phyloP scores from a whole-genome alignment of 768 basidiomycete genomes.

The Tricholomella constricta region DNA sequence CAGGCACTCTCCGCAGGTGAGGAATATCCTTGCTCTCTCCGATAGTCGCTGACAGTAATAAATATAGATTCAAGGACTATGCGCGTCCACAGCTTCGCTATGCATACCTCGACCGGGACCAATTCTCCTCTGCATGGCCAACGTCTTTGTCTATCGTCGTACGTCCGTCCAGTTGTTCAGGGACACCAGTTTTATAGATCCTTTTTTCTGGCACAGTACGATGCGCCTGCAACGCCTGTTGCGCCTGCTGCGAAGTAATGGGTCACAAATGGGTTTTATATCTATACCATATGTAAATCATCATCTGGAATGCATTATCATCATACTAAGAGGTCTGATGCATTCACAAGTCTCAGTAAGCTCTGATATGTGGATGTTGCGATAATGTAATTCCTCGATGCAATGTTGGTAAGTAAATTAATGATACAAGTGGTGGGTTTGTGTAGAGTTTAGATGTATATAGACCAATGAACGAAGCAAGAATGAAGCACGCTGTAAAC shows the following conservation, averaged over 20 bases:
- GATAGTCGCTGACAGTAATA: not conserved
- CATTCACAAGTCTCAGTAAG: too few relatives aligned
- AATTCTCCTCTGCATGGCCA: conserved; percentile 66
- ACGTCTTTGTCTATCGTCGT: conserved; percentile 63
- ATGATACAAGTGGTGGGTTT: not conserved
- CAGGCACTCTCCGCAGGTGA: conserved; percentile 62
- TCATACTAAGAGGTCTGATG: too few relatives aligned
- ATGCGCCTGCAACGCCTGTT: not conserved
- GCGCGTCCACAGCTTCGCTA: conserved; percentile 50
- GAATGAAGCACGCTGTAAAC: not conserved
- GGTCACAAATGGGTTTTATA: not conserved
- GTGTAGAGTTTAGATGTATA: not conserved
- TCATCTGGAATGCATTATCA: not conserved
- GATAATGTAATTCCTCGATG: too few relatives aligned
- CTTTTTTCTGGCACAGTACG: not conserved
- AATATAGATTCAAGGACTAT: conserved; percentile 46
- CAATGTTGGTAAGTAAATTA: not conserved
- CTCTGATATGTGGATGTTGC: too few relatives aligned
- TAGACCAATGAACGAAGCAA: not conserved
- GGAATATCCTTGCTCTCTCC: conserved; percentile 6
- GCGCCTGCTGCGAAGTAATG: not conserved
- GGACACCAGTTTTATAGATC: too few relatives aligned
- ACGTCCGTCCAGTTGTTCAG: conserved; percentile 12
- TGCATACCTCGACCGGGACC: conserved; percentile 55
- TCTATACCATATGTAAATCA: not conserved